Evolutionary conservation across 208 protist genomes (phyloP), one percentile per base, ranked within the genome.

Genomic region (Acanthamoeba lenticulata): DNA sequence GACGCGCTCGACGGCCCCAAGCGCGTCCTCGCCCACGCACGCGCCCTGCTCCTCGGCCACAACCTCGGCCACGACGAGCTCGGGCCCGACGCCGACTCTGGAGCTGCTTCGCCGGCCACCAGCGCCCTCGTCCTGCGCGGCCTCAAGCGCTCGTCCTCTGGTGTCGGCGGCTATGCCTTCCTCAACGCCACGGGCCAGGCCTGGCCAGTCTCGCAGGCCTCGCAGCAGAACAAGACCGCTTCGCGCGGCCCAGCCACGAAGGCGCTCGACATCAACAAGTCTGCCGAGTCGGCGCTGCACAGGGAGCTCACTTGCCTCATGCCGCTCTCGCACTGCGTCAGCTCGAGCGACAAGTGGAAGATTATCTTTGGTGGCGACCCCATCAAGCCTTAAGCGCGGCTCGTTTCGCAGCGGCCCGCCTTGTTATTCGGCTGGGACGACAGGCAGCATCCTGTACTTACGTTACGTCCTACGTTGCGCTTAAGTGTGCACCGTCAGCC

Each of bases 1-100:
- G 34, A 62, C 29, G 67, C 93, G 38, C 81, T 97, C 17, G 95
- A 96, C 72, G 88, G 90, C n/a, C 67, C 96, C 27, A 92, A 94
- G 91, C 94, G 97, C 42, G 95, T 96, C 0, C 79, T 97, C 19
- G 62, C 79, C 42, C 94, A 94, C 34, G 96, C 96, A 5, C 94
- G 93, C 45, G 86, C 93, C 34, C 27, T 97, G 1, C 60, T 97
- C 21, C 89, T 72, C 1, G 85, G 85, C 29, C 45, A 49, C 15
- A 36, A 44, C 45, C 6, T 34, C 17, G n/a, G 9, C 7, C 7
- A 6, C 36, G 11, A 52, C n/a, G 21, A 40, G 38, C 32, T 17
- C 85, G 17, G 40, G 1, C 52, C 1, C 85, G 7, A 77, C 65
- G 65, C 7, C n/a, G 34, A 29, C 34, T 7, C 34, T 29, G 65